phyloP scores from a whole-genome alignment of 768 basidiomycete species.

The Hortiboletus flavorubellus region DNA sequence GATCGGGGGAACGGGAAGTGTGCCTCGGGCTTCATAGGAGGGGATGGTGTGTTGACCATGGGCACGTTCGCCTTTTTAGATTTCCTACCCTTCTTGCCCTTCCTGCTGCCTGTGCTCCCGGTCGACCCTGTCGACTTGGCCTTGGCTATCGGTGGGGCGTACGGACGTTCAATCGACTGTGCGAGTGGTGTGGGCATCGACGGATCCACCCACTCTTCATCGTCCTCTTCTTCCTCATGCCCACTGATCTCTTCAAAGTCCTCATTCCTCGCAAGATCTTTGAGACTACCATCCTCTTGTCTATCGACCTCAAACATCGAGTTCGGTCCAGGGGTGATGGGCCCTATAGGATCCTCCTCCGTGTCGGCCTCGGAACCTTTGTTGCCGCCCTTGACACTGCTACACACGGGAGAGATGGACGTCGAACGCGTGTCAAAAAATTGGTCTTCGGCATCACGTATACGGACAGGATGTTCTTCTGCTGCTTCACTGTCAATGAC shows the following conservation, averaged over 20 bases:
- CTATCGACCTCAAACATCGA: constrained; percentile 26
- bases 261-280: constrained; percentile 29
- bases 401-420: constrained; percentile 41
- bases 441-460: constrained; percentile 40
- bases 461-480: constrained; percentile 27
- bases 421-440: constrained; percentile 54
- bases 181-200: constrained; percentile 42
- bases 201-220: constrained; percentile 69
- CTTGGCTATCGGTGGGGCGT: constrained; percentile 28
- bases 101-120: constrained; percentile 23
- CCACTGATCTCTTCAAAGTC: constrained; percentile 29
- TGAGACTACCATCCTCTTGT: constrained; percentile 12
- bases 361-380: constrained; percentile 60
- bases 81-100: constrained; percentile 36
- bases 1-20: constrained; percentile 69
- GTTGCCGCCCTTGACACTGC: constrained; percentile 33
- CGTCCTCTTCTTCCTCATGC: constrained; percentile 34
- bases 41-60: constrained; percentile 37
- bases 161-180: constrained; percentile 19
- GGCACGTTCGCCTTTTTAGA: constrained; percentile 36
- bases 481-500: constrained; percentile 24
- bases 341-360: constrained; percentile 69
- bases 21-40: constrained; percentile 28
- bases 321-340: constrained; percentile 63
- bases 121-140: constrained; percentile 28